Percentiles rank a stretch among this genome's conserved stretches.
Conservation (phyloP, 345 rosid species). For the Ceriops zippeliana region DNA sequence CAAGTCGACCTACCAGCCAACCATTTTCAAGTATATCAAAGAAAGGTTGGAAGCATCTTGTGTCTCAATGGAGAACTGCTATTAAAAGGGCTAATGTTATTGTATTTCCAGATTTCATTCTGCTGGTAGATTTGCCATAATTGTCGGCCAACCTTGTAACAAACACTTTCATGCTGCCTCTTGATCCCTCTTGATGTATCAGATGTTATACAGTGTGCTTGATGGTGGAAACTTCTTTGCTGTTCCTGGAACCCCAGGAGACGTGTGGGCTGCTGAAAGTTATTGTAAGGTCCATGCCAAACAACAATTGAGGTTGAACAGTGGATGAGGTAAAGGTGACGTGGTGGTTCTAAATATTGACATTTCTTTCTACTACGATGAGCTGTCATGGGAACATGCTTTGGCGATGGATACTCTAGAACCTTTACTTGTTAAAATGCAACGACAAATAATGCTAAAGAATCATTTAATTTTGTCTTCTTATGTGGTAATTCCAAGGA, state of each 20-base stretch:
- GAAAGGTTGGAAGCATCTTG: slow-evolving; percentile 56
- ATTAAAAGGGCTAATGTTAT: slow-evolving; percentile 71
- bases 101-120: slow-evolving; percentile 72
- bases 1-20: slow-evolving; percentile 71
- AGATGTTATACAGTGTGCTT: slow-evolving; percentile 89
- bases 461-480: slow-evolving; percentile 71
- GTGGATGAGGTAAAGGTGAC: slow-evolving; percentile 61
- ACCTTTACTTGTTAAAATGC: slow-evolving; percentile 73
- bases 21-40: slow-evolving; percentile 62
- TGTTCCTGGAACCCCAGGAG: slow-evolving; percentile 80
- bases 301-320: slow-evolving; percentile 50
- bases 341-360: slow-evolving; percentile 76
- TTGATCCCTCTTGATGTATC: slow-evolving; percentile 38
- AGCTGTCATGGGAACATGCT: slow-evolving; percentile 80
- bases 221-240: slow-evolving; percentile 96
- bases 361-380: slow-evolving; percentile 66
- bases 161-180: slow-evolving; percentile 21
- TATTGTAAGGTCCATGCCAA: slow-evolving; percentile 55
- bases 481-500: slow-evolving; percentile 77
- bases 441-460: slow-evolving; percentile 53
- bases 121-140: slow-evolving; percentile 56
- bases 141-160: slow-evolving; percentile 11
- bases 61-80: slow-evolving; percentile 68
- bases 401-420: slow-evolving; percentile 73
- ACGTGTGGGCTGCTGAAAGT: slow-evolving; percentile 88